Evolutionary conservation across 495 filamentous ascomycete genomes (phyloP).

Genomic region (Hypoxylon rickii): DNA sequence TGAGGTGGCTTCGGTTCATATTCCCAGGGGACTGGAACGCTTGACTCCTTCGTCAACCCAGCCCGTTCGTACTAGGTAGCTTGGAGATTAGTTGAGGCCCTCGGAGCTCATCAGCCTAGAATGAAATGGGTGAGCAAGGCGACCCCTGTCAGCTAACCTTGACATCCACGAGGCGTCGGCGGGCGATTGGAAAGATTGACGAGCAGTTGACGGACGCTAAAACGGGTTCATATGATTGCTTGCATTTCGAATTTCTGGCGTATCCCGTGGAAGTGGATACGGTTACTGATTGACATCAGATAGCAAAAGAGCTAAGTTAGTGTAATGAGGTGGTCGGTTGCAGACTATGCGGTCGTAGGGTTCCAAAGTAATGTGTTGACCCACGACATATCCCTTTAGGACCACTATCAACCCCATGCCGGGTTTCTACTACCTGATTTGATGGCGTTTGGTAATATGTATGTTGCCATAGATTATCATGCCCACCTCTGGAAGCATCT

Average conservation of each 20-base stretch:
- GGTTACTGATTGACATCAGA: not conserved
- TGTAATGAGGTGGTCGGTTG: too few relatives aligned
- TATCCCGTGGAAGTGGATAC: slow-evolving; percentile 19
- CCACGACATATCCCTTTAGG: slow-evolving; percentile 13
- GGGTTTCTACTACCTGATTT: not conserved
- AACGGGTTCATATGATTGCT: slow-evolving; percentile 15
- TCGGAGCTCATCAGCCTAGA: too few relatives aligned
- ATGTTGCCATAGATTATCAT: too few relatives aligned
- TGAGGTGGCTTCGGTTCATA: too few relatives aligned
- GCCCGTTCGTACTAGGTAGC: too few relatives aligned
- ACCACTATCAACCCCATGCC: not conserved
- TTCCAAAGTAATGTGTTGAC: slow-evolving; percentile 18
- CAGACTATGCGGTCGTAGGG: slow-evolving; percentile 10
- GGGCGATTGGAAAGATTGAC: slow-evolving; percentile 16
- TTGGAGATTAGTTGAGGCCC: too few relatives aligned
- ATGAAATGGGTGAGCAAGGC: too few relatives aligned
- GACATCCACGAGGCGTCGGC: slow-evolving; percentile 23
- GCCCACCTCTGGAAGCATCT: too few relatives aligned
- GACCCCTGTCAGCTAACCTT: slow-evolving; percentile 21
- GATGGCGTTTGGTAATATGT: too few relatives aligned
- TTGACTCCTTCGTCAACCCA: not conserved
- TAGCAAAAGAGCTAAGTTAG: slow-evolving; percentile 13
- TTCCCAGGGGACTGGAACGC: not conserved
- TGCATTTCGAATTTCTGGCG: slow-evolving; percentile 20
- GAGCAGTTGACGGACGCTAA: slow-evolving; percentile 11